phyloP scores from a whole-genome alignment of 306 rosid genomes.

The Medicago truncatula region DNA sequence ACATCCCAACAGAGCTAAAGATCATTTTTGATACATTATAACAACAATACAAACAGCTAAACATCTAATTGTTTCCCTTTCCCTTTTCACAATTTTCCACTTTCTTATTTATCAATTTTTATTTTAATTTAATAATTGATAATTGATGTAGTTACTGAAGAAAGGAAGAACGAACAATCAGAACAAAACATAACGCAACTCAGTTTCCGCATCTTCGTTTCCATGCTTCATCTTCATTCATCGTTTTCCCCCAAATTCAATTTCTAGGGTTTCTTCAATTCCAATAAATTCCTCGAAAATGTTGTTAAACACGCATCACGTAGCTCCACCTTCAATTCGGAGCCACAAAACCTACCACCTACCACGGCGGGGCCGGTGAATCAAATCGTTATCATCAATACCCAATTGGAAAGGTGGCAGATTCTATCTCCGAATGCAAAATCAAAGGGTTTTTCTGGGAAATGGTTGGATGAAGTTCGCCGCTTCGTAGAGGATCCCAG shows the following conservation, averaged over 20 bases:
- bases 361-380: neutral
- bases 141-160: neutral
- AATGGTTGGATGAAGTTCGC: too few species aligned
- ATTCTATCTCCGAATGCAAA: too few species aligned
- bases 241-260: conserved; percentile 2
- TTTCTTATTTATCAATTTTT: neutral
- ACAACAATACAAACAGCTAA: neutral
- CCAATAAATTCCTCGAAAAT: conserved; percentile 37
- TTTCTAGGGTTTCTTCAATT: conserved; percentile 33
- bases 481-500: too few species aligned
- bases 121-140: too few species aligned
- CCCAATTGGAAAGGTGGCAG: too few species aligned
- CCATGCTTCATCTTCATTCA: neutral
- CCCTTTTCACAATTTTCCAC: neutral
- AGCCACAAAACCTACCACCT: conserved; percentile 3
- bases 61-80: neutral
- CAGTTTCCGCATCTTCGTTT: neutral
- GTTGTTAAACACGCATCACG: conserved; percentile 70
- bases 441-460: too few species aligned
- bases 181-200: neutral
- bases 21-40: neutral
- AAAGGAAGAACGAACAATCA: too few species aligned
- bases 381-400: conserved; percentile 42
- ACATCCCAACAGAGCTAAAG: neutral
- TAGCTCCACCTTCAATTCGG: conserved; percentile 40